Percentiles rank a stretch among this genome's conserved stretches.
Conservation (phyloP, 202 grass and related monocot species). For the Zoysia matrella region DNA sequence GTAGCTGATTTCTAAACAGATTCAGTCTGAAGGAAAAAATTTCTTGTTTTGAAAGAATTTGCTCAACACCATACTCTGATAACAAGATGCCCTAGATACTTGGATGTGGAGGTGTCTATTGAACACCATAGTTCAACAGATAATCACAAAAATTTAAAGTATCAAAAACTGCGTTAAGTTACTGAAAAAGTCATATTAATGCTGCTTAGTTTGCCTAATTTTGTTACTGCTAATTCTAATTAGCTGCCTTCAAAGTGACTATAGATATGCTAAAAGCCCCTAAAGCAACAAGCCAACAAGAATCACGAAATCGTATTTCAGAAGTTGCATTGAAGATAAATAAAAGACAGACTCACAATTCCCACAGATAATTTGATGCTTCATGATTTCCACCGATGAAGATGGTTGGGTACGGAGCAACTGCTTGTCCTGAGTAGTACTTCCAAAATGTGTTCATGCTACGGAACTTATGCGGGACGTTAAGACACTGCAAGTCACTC, state of each 20-base stretch:
- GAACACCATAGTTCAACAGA: too few species aligned
- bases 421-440: constrained; percentile 83
- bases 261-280: not conserved
- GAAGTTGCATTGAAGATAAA: constrained; percentile 1
- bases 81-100: too few species aligned
- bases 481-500: constrained; percentile 69
- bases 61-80: too few species aligned
- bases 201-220: too few species aligned
- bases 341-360: constrained; percentile 67
- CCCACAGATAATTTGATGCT: constrained; percentile 92
- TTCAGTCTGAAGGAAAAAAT: constrained; percentile 10
- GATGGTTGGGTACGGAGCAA: constrained; percentile 88
- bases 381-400: constrained; percentile 94
- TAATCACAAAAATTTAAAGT: too few species aligned
- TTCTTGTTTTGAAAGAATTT: not conserved
- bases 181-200: too few species aligned
- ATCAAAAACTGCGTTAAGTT: too few species aligned
- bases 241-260: constrained; percentile 11
- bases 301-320: constrained; percentile 14
- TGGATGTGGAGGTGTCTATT: too few species aligned
- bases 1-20: not conserved
- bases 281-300: not conserved
- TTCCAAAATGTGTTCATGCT: constrained; percentile 90
- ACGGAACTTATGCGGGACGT: constrained; percentile 58
- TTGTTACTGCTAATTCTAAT: too few species aligned